A percentile compares a stretch with the other conserved stretches of the same genome.
Conservation (phyloP, 495 filamentous ascomycete genomes). For the Saxophila tyrrhenica region DNA sequence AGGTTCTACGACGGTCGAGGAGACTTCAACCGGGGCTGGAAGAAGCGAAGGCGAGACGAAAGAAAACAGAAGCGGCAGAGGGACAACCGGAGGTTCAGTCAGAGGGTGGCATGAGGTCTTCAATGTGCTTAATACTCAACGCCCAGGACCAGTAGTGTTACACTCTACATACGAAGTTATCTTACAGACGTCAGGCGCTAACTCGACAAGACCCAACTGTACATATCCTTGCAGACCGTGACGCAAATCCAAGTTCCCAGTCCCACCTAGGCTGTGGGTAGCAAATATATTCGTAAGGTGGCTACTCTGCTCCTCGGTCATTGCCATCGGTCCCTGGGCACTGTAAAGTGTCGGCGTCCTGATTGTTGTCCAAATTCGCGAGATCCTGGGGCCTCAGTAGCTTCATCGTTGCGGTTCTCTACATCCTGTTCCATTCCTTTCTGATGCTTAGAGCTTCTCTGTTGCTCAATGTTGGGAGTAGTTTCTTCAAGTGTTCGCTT, state of each 20-base stretch:
- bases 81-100: slow-evolving; percentile 50
- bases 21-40: slow-evolving; percentile 85
- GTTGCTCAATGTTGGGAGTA: neutral
- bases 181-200: too few relatives aligned
- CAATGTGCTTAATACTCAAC: neutral
- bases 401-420: neutral
- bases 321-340: too few relatives aligned
- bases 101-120: slow-evolving; percentile 18
- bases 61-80: slow-evolving; percentile 79
- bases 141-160: too few relatives aligned
- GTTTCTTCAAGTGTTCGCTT: neutral
- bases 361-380: neutral
- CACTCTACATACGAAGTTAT: too few relatives aligned
- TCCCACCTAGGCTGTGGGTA: too few relatives aligned
- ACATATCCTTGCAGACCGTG: too few relatives aligned
- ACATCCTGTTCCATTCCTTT: neutral
- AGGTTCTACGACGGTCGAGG: slow-evolving; percentile 90
- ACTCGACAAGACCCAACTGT: too few relatives aligned
- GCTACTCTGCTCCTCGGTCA: too few relatives aligned
- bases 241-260: too few relatives aligned
- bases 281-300: too few relatives aligned
- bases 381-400: neutral
- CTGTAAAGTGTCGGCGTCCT: too few relatives aligned
- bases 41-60: slow-evolving; percentile 65
- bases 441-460: neutral